Percentiles rank a stretch among this genome's conserved stretches.
Evolutionary conservation across 1,284 basidiomycete genomes (phyloP).

Genomic region (Pascua guehoae): DNA sequence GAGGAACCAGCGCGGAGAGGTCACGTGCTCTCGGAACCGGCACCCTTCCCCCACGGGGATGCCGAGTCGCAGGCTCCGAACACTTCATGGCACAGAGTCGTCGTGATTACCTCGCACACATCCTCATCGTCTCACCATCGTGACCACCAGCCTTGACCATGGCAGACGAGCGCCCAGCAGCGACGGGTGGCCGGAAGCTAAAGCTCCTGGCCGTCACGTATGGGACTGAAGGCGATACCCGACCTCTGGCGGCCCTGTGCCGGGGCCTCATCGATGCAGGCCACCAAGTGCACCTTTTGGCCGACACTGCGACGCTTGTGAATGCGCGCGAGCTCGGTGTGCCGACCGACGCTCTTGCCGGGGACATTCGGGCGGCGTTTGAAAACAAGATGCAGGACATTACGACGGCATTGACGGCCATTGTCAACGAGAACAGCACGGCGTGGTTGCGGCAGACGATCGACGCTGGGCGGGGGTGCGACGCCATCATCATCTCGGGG

Average conservation of each 20-base stretch:
- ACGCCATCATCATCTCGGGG: constrained; percentile 1
- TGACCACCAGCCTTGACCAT: no score
- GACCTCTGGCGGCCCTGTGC: background rate
- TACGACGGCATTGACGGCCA: background rate
- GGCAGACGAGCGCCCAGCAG: no score
- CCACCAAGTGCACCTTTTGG: background rate
- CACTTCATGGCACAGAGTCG: no score
- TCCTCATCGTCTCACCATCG: no score
- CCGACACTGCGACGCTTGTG: background rate
- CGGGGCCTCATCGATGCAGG: constrained; percentile 1
- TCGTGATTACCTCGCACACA: no score
- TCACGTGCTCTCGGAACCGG: no score
- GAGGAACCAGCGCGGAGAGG: no score
- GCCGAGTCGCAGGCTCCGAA: no score
- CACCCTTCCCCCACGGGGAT: no score
- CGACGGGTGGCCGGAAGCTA: background rate
- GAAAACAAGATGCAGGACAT: background rate
- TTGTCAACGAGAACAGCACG: background rate
- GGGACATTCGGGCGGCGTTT: background rate
- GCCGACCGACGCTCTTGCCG: background rate
- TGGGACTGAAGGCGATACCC: background rate
- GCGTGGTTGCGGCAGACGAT: background rate
- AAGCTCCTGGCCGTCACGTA: constrained; percentile 1
- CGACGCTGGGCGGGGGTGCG: background rate
- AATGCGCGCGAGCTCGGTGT: background rate